phyloP scores from a whole-genome alignment of 192 early-diverging fungal genomes.

The Globomyces pollinis-pini region DNA sequence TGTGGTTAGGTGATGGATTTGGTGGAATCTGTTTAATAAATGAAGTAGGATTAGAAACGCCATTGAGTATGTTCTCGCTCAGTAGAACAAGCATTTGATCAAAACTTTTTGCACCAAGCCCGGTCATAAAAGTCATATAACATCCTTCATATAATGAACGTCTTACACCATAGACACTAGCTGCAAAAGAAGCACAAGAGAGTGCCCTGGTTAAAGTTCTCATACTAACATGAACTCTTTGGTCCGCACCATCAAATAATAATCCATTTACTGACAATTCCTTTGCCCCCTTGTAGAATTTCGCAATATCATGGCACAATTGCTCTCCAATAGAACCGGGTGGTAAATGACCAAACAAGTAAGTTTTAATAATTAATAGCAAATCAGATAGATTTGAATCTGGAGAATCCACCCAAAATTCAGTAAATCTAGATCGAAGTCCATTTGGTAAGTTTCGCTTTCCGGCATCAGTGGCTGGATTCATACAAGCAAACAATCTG shows the following conservation, averaged over 20 bases:
- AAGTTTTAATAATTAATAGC: slow-evolving; percentile 67
- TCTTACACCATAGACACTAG: slow-evolving; percentile 66
- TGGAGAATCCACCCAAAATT: slow-evolving; percentile 89
- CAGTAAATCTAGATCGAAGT: slow-evolving; percentile 85
- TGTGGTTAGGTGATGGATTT: slow-evolving; percentile 25
- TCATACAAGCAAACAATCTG: slow-evolving; percentile 98
- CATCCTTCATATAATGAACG: slow-evolving; percentile 89
- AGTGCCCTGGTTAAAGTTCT: slow-evolving; percentile 85
- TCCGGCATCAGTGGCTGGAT: slow-evolving; percentile 96
- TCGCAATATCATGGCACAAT: slow-evolving; percentile 59
- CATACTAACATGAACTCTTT: slow-evolving; percentile 84
- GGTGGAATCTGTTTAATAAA: slow-evolving; percentile 56
- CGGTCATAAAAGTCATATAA: slow-evolving; percentile 92
- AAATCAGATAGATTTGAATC: slow-evolving; percentile 78
- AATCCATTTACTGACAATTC: slow-evolving; percentile 57
- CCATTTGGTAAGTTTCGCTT: slow-evolving; percentile 92
- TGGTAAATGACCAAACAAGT: slow-evolving; percentile 47
- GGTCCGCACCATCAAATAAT: slow-evolving; percentile 82
- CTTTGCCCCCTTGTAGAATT: slow-evolving; percentile 76
- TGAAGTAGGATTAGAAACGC: slow-evolving; percentile 42
- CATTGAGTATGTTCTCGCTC: slow-evolving; percentile 49
- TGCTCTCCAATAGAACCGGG: slow-evolving; percentile 52
- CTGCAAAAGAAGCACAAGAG: slow-evolving; percentile 63
- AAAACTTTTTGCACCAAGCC: slow-evolving; percentile 67
- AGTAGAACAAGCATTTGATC: slow-evolving; percentile 43